These are phyloP conservation scores for Aspergillus cristatus DNA, from an alignment of 495 filamentous ascomycete species.

Conservation along the genomic window DNA sequence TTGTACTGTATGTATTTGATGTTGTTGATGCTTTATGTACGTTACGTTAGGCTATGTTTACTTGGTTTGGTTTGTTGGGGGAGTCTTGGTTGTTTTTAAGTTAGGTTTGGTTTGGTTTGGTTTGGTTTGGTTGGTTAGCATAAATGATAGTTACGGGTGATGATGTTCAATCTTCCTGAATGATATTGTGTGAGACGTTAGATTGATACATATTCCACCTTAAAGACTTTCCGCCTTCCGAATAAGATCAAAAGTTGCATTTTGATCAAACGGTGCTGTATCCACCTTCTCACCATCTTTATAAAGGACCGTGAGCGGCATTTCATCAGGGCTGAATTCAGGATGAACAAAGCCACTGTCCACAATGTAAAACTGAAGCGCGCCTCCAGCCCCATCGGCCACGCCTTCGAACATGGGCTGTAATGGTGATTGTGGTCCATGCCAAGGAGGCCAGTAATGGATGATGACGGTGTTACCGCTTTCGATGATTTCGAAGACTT, in stretches of 20 bases:
- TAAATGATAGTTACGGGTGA: too few relatives aligned
- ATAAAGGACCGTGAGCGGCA: background rate
- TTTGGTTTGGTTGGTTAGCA: too few relatives aligned
- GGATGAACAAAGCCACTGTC: background rate
- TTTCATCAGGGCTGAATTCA: background rate
- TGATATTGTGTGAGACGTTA: too few relatives aligned
- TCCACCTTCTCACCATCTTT: background rate
- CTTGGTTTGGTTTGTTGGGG: too few relatives aligned
- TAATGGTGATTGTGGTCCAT: background rate
- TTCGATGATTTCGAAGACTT: background rate
- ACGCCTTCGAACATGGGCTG: background rate
- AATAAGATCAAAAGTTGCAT: background rate
- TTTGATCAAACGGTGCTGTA: background rate
- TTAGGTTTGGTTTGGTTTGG: too few relatives aligned
- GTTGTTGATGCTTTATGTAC: too few relatives aligned
- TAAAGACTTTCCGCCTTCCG: background rate
- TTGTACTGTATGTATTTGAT: too few relatives aligned
- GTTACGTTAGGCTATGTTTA: too few relatives aligned
- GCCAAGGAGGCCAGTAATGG: background rate
- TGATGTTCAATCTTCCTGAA: too few relatives aligned
- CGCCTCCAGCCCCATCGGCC: background rate
- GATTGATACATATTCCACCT: too few relatives aligned
- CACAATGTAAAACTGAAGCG: background rate
- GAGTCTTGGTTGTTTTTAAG: too few relatives aligned
- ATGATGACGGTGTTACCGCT: background rate